Evolutionary conservation across 169 alveolate genomes (phyloP).

Genomic region (Amoebophrya sp.): DNA sequence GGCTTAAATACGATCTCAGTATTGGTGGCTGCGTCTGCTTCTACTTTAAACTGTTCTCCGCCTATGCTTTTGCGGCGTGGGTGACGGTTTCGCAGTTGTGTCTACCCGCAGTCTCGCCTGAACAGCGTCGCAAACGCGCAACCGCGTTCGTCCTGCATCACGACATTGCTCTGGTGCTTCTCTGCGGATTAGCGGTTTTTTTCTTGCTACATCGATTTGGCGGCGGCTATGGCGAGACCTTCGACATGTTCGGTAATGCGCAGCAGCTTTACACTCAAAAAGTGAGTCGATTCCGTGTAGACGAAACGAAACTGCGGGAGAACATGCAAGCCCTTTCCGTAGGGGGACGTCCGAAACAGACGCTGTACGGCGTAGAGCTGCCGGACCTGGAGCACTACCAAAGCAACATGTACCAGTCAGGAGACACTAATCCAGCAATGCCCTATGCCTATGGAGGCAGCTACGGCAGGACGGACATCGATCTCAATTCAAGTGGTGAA

Average conservation of each 20-base stretch:
- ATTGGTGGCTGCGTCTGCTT: background rate
- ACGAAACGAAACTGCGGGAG: no score
- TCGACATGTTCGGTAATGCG: background rate
- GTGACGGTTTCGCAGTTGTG: background rate
- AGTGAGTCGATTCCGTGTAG: background rate
- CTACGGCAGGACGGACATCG: no score
- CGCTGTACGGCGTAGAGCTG: no score
- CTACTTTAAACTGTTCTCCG: background rate
- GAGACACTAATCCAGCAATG: no score
- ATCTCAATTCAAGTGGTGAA: no score
- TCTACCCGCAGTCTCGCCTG: background rate
- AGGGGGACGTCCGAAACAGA: no score
- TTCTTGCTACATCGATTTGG: background rate
- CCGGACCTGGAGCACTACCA: no score
- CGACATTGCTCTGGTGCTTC: background rate
- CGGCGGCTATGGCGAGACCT: background rate
- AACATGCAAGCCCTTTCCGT: no score
- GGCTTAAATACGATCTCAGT: background rate
- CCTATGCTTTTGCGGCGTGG: background rate
- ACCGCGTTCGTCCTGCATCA: background rate
- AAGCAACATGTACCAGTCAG: no score
- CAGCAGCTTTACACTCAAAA: background rate
- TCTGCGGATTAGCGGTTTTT: background rate
- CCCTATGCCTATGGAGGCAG: no score
- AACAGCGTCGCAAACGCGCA: background rate